phyloP scores from a whole-genome alignment of 345 rosid genomes.

The Physaria fendleri region DNA sequence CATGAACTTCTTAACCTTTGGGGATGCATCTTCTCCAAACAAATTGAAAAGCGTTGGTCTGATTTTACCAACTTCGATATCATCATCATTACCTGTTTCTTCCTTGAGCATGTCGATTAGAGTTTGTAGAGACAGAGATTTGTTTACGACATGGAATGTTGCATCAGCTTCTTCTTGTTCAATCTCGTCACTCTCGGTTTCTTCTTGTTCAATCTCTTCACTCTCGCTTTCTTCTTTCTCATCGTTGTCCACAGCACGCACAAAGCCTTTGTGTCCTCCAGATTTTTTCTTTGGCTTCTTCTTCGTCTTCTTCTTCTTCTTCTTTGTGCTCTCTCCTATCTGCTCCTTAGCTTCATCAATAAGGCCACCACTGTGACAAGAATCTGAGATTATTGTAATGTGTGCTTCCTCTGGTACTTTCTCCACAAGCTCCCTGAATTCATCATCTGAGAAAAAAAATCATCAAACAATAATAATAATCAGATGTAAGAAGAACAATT shows the following conservation, averaged over 20 bases:
- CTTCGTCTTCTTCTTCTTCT: neutral
- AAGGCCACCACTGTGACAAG: conserved; percentile 90
- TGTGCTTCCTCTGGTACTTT: conserved; percentile 45
- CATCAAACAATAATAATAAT: neutral
- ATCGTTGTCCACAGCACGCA: too few relatives aligned
- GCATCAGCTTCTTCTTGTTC: conserved; percentile 35
- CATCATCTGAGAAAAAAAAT: conserved; percentile 54
- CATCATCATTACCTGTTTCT: conserved; percentile 74
- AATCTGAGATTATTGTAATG: conserved; percentile 68
- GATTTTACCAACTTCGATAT: conserved; percentile 72
- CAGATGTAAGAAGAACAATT: neutral
- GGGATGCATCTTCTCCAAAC: conserved; percentile 87
- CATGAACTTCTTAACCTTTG: conserved; percentile 95
- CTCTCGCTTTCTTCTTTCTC: conserved; percentile 37
- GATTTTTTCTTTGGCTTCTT: conserved; percentile 8
- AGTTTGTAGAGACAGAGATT: conserved; percentile 76
- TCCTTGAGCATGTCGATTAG: conserved; percentile 81
- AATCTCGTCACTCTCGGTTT: conserved; percentile 30
- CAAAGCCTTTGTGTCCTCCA: too few relatives aligned
- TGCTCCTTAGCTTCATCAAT: conserved; percentile 80
- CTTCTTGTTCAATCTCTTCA: conserved; percentile 39
- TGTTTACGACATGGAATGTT: conserved; percentile 43
- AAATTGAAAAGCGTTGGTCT: conserved; percentile 75
- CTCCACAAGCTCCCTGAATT: conserved; percentile 69
- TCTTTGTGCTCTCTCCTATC: conserved; percentile 68